Base-by-base conservation (phyloP, 805 yeast genomes). In the Peterozyma toletana region DNA sequence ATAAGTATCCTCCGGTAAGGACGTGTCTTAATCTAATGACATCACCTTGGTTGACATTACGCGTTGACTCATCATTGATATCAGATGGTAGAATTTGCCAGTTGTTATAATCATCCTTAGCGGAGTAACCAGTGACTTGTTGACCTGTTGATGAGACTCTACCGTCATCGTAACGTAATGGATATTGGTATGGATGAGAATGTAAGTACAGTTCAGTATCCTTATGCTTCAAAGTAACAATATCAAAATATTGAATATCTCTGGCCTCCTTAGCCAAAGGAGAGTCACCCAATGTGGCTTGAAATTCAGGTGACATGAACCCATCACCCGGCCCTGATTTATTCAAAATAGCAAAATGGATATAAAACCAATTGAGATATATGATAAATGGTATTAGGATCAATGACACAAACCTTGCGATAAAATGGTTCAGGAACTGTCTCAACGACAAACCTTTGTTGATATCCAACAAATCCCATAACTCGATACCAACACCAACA, bases 281-380 rank as follows among this genome's bases (percentile, higher is more conserved):
- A 41, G 90, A 86, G 58, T 93, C 99, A 33, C 79, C 82, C 42
- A 93, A 72, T 31, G 96, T 83, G 57, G 88, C 96, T 67, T 93
- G 98, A 73, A 93, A 93, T 47, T 84, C 90, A 6, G 93, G 73
- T n/a, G 93, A 78, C 99, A 93, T 93, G 61, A 91, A 89, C 2
- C 74, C 72, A 60, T 93, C 97, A 49, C 99, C 99, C 5, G 97
- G 93, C 29, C 99, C 99, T 2, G 98, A 90, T 52, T 77, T 82
- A 53, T 66, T 74, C 56, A 93, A 75, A 21, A 93, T 75, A 30
- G 78, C 75, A 65, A 93, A 93, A 65, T 93, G 99, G 43, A 90
- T 71, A 67, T 82, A 88, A 67, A 91, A 93, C 96, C 97, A 89
- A 54, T 78, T 80, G 50, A 89, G 70, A 60, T 88, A 93, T 51